Evolutionary conservation across 2,329 filamentous ascomycete genomes (phyloP), one percentile per base, ranked within the genome.

Genomic region (Thermoascus crustaceus): DNA sequence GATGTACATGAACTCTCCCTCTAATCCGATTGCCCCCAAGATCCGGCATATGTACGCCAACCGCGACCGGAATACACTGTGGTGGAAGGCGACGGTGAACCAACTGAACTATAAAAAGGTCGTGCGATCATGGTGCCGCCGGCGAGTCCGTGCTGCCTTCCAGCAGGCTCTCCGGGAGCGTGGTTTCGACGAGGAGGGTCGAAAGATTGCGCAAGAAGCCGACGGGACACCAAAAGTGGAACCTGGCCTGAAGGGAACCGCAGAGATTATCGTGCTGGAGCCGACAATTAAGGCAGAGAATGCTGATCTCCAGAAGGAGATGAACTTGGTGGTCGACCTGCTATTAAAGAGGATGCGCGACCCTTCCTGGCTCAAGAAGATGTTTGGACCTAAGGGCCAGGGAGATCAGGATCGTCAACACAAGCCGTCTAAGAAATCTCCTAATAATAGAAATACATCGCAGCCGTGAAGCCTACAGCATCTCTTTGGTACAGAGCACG

Each of bases 141-240:
- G 67, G 39, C 64, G 68, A 47, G 44, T 67, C 18, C 57, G 63
- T 27, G 44, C 55, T 19, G 70, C 69, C 2, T 65, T 76, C 31
- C 45, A 48, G 29, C 53, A 63, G 32, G 66, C 66, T 8, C 47
- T 77, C 49, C 59, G 53, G 38, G 57, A 55, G 14, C 55, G 56
- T 34, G 73, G 73, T 2, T 72, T 61, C 46, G 59, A 66, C 43
- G 36, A 40, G 8, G 36, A 60, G 19, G 61, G 57, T 5, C 50
- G 47, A 23, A 48, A 37, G 34, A 35, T 35, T 17, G 18, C 17
- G 8, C 26, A 35, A 21, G 27, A 38, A 17, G 32, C 18, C 4
- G 19, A 23, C 10, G 11, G 7, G 27, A 23, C 13, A n/a, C 20
- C 20, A 7, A 31, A 37, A 21, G 21, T 9, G 6, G 32, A 31